These are phyloP conservation scores for Melocanna baccifera DNA, from an alignment of 176 grass and related monocot genomes.

Conservation along the genomic window DNA sequence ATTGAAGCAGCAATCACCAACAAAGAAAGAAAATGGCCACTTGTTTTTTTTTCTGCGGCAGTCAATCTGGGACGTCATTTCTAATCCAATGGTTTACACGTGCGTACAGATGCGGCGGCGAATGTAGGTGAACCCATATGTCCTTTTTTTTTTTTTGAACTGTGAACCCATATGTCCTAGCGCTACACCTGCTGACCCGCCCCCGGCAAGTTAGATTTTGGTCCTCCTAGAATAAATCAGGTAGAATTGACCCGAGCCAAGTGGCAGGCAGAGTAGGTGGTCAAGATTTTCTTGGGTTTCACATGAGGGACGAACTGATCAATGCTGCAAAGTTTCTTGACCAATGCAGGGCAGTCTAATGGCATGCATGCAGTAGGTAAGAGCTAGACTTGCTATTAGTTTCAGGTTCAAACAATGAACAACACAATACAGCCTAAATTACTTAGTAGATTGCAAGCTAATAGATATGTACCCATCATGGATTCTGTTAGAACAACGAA, in stretches of 20 bases:
- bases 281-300: conserved; percentile 4
- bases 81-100: background rate
- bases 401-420: background rate
- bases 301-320: conserved; percentile 4
- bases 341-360: background rate
- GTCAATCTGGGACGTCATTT: background rate
- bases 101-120: background rate
- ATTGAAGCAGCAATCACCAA: background rate
- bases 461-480: background rate
- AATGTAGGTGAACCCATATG: background rate
- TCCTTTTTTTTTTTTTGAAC: too few species aligned
- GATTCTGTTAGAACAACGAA: background rate
- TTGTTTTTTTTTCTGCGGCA: background rate
- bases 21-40: background rate
- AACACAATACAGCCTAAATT: background rate
- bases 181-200: background rate
- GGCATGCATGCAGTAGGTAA: background rate
- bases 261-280: background rate
- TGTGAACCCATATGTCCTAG: background rate
- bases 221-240: background rate
- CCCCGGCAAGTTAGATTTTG: background rate
- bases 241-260: background rate
- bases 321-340: background rate
- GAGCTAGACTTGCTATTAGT: background rate
- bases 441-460: background rate